A percentile compares a stretch with the other conserved stretches of the same genome.
Evolutionary conservation across 257 asterid genomes (phyloP).

Genomic region (Echites panduratus): DNA sequence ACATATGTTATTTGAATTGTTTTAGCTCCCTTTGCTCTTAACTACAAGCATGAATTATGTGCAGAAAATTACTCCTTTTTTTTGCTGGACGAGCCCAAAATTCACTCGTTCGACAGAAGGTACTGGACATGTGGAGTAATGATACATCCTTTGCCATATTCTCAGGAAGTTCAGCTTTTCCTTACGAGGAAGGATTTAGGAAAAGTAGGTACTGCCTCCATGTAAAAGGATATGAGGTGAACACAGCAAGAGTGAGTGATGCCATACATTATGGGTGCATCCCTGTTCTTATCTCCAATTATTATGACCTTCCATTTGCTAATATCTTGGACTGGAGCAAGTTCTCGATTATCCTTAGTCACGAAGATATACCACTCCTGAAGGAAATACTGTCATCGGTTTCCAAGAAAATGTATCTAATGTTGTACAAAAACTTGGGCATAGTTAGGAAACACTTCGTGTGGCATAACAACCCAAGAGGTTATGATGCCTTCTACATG

Average conservation of each 20-base stretch:
- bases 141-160: conserved; percentile 52
- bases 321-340: conserved; percentile 63
- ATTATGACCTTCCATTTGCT: conserved; percentile 78
- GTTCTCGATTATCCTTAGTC: conserved; percentile 52
- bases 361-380: conserved; percentile 39
- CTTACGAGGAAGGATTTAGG: conserved; percentile 64
- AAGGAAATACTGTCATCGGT: conserved; percentile 45
- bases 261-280: conserved; percentile 72
- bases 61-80: conserved; percentile 59
- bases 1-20: neutral
- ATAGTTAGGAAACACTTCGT: conserved; percentile 57
- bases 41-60: neutral
- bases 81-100: conserved; percentile 74
- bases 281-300: conserved; percentile 66
- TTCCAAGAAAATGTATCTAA: conserved; percentile 37
- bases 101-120: conserved; percentile 42
- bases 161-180: conserved; percentile 41
- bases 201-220: conserved; percentile 75
- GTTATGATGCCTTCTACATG: conserved; percentile 65
- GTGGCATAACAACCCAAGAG: conserved; percentile 49
- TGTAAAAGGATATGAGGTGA: conserved; percentile 77
- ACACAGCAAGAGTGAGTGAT: conserved; percentile 75
- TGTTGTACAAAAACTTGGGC: conserved; percentile 42
- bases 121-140: conserved; percentile 48
- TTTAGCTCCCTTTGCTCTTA: neutral